Percentiles rank a stretch among this genome's conserved stretches.
phyloP scores from a whole-genome alignment of 305 asterid species.

The Vinca major region DNA sequence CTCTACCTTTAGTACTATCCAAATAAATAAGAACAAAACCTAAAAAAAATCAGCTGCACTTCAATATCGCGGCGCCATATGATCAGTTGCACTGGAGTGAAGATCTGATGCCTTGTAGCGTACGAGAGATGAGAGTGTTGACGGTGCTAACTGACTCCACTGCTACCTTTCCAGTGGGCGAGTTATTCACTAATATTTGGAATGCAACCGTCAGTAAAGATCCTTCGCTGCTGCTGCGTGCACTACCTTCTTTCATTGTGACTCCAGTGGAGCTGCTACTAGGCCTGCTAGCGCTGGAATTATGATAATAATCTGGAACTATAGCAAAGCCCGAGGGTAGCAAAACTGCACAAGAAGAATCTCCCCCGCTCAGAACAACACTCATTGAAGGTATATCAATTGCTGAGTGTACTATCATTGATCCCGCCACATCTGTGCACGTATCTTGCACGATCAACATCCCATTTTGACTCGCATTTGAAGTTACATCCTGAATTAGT shows the following conservation, averaged over 20 bases:
- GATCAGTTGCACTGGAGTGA: conserved; percentile 32
- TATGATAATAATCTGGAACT: conserved; percentile 39
- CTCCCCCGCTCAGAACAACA: conserved; percentile 51
- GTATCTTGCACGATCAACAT: conserved; percentile 65
- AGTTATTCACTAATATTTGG: conserved; percentile 50
- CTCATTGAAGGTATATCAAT: conserved; percentile 39
- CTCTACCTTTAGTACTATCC: no score
- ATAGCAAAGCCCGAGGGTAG: conserved; percentile 71
- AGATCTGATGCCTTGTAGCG: conserved; percentile 42
- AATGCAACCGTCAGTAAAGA: conserved; percentile 62
- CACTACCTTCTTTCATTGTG: conserved; percentile 4
- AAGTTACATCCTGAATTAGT: conserved; percentile 32
- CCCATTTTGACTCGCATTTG: conserved; percentile 22
- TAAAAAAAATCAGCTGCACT: background rate
- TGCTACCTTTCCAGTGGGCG: conserved; percentile 49
- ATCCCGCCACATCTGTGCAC: conserved; percentile 39
- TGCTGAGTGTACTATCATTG: conserved; percentile 52
- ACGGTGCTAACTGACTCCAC: conserved; percentile 55
- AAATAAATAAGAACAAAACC: background rate
- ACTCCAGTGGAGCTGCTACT: conserved; percentile 9
- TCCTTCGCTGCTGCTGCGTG: conserved; percentile 23
- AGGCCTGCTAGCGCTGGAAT: conserved; percentile 14
- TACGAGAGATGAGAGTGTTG: conserved; percentile 48
- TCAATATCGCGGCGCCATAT: background rate
- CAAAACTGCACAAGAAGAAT: conserved; percentile 41